Evolutionary conservation across 2,329 filamentous ascomycete species (phyloP).

Genomic region (Curvularia sp.): DNA sequence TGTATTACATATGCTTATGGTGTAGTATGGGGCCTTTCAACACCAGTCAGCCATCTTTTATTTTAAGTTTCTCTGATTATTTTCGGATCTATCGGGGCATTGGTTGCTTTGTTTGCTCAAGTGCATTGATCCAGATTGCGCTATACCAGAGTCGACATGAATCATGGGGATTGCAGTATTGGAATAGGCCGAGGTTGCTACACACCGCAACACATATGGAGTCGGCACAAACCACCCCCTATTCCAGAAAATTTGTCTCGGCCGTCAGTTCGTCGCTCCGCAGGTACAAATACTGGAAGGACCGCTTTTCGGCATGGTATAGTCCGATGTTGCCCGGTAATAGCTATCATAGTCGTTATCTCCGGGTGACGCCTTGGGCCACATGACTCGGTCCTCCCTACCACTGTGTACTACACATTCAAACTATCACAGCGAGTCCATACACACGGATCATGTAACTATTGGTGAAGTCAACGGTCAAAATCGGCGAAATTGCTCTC

Average conservation of each 20-base stretch:
- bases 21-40: neutral
- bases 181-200: neutral
- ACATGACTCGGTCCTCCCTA: neutral
- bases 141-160: neutral
- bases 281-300: neutral
- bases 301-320: neutral
- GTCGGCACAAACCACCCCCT: neutral
- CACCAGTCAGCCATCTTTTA: neutral
- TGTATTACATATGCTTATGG: neutral
- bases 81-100: neutral
- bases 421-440: neutral
- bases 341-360: constrained; percentile 3
- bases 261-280: neutral
- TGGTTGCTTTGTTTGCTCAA: neutral
- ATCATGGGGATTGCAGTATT: neutral
- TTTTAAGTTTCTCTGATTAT: neutral
- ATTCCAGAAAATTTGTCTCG: neutral
- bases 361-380: constrained; percentile 2
- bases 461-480: neutral
- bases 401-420: neutral
- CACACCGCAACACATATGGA: neutral
- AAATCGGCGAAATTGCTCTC: constrained; percentile 3
- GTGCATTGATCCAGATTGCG: neutral
- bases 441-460: neutral
- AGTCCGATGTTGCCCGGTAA: neutral